A percentile compares a stretch with the other conserved stretches of the same genome.
Conservation (phyloP, 805 yeast genomes). For the Yamadazyma paraphyllophila region DNA sequence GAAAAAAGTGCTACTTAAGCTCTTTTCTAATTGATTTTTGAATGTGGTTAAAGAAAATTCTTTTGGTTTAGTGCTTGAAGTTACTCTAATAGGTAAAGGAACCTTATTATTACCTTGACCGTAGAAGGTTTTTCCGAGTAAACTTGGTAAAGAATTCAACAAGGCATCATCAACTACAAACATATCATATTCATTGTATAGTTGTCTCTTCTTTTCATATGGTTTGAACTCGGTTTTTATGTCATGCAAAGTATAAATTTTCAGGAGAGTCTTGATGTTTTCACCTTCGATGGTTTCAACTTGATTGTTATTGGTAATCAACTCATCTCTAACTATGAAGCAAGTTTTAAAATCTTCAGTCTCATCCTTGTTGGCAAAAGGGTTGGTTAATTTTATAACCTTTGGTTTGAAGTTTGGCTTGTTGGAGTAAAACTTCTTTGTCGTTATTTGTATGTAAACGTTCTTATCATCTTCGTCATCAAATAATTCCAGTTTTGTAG, state of each 20-base stretch:
- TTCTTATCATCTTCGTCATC: conserved; percentile 47
- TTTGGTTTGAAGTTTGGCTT: conserved; percentile 60
- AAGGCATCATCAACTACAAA: conserved; percentile 85
- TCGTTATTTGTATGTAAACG: conserved; percentile 60
- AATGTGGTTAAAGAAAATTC: conserved; percentile 51
- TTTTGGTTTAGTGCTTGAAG: conserved; percentile 26
- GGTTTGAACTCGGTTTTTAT: conserved; percentile 83
- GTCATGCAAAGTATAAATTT: conserved; percentile 68
- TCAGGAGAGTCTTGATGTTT: conserved; percentile 43
- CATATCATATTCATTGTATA: conserved; percentile 64
- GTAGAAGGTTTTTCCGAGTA: conserved; percentile 79
- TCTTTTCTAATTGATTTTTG: conserved; percentile 56
- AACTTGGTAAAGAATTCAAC: conserved; percentile 74
- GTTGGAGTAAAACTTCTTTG: conserved; percentile 61
- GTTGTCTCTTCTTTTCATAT: conserved; percentile 82
- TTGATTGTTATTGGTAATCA: conserved; percentile 43
- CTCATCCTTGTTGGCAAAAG: conserved; percentile 34
- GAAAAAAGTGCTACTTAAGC: conserved; percentile 57
- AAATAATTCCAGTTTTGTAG: conserved; percentile 45
- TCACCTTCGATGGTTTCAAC: conserved; percentile 47
- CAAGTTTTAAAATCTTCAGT: conserved; percentile 54
- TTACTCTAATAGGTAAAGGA: conserved; percentile 45
- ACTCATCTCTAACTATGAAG: conserved; percentile 64
- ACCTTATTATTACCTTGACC: conserved; percentile 47
- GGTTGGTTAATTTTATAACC: conserved; percentile 44